phyloP scores from a whole-genome alignment of 2,329 filamentous ascomycete species.

The Byssothecium circinans region DNA sequence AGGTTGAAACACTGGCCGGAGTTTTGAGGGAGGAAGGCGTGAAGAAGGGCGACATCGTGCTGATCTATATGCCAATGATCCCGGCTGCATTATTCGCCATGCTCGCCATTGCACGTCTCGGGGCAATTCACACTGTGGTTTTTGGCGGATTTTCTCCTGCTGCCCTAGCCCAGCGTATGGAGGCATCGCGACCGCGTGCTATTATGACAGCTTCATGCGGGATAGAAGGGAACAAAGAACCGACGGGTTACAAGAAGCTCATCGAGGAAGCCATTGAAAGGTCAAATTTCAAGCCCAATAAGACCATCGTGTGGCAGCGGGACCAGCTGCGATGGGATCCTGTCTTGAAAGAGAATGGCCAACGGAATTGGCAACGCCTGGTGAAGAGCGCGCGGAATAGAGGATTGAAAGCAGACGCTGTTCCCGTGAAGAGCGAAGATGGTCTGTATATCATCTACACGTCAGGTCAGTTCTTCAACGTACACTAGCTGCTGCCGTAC shows the following conservation, averaged over 20 bases:
- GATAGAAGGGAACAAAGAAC: slow-evolving; percentile 81
- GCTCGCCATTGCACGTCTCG: slow-evolving; percentile 76
- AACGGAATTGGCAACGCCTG: slow-evolving; percentile 78
- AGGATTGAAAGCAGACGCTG: slow-evolving; percentile 69
- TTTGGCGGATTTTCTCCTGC: slow-evolving; percentile 87
- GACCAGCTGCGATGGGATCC: slow-evolving; percentile 74
- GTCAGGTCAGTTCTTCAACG: slow-evolving; percentile 51
- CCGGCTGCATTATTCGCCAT: slow-evolving; percentile 85
- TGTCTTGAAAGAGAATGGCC: slow-evolving; percentile 65
- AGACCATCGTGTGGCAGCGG: slow-evolving; percentile 81
- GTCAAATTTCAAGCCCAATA: slow-evolving; percentile 70
- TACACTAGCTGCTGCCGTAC: no score
- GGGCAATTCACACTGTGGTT: slow-evolving; percentile 87
- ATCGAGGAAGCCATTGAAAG: slow-evolving; percentile 72
- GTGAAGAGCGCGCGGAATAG: slow-evolving; percentile 70
- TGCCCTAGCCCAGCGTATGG: slow-evolving; percentile 84
- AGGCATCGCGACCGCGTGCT: slow-evolving; percentile 72
- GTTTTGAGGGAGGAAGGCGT: slow-evolving; percentile 82
- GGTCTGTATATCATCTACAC: slow-evolving; percentile 91
- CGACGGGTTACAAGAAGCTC: slow-evolving; percentile 68
- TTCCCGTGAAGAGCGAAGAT: slow-evolving; percentile 76
- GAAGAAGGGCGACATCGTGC: slow-evolving; percentile 78
- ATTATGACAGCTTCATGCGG: slow-evolving; percentile 91
- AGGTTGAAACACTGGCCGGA: slow-evolving; percentile 80
- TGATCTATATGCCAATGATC: slow-evolving; percentile 98